These are phyloP conservation scores for Diutina neorugosa DNA, from an alignment of 1,139 yeast species.

Conservation along the genomic window DNA sequence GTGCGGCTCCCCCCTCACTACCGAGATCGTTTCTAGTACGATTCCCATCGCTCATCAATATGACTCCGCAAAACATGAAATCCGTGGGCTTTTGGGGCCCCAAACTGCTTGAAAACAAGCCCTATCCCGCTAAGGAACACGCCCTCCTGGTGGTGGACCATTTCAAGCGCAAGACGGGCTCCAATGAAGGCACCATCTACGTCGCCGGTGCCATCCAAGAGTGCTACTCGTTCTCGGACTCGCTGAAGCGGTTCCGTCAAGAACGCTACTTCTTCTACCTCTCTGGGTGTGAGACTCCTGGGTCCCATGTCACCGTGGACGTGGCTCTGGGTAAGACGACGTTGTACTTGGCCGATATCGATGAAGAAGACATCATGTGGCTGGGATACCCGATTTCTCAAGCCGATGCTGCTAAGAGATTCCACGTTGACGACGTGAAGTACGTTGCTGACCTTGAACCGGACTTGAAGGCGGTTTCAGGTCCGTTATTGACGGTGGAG, in stretches of 20 bases:
- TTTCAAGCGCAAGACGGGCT: constrained; percentile 17
- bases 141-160: constrained; percentile 40
- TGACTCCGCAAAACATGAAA: neutral
- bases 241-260: constrained; percentile 69
- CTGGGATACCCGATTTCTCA: constrained; percentile 70
- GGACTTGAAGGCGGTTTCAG: constrained; percentile 12
- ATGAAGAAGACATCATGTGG: constrained; percentile 92
- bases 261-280: constrained; percentile 82
- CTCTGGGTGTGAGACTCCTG: constrained; percentile 77
- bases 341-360: constrained; percentile 71
- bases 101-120: neutral
- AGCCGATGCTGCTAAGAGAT: constrained; percentile 53
- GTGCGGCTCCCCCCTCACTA: neutral
- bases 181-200: constrained; percentile 26
- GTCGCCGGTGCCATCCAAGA: constrained; percentile 58
- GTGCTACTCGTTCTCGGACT: constrained; percentile 70
- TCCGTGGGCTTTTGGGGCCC: constrained; percentile 3
- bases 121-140: constrained; percentile 67
- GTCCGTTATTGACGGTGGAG: constrained; percentile 26
- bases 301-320: constrained; percentile 56
- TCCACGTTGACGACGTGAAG: constrained; percentile 72
- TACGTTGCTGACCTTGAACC: constrained; percentile 37
- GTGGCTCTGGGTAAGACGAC: constrained; percentile 43
- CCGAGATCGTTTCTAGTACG: neutral
- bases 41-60: neutral